phyloP scores from a whole-genome alignment of 202 grass and related monocot species.

The Schoenoplectus triqueter region DNA sequence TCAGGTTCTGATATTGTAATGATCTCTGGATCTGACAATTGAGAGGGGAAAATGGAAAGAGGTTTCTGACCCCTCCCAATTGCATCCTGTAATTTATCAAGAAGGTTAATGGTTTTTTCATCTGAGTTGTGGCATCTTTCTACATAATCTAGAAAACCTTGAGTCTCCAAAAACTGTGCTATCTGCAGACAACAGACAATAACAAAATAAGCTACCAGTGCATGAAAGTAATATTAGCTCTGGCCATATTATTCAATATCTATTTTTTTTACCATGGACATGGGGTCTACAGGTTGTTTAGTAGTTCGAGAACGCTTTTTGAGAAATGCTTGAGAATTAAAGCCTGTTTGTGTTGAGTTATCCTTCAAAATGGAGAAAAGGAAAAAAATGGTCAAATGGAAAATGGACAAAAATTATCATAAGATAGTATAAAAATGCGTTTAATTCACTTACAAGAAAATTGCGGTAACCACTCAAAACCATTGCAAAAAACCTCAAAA shows the following conservation, averaged over 20 bases:
- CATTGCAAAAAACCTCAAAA: constrained; percentile 95
- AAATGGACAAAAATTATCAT: constrained; percentile 31
- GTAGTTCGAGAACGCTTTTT: constrained; percentile 92
- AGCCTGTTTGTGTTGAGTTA: constrained; percentile 74
- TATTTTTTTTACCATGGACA: constrained; percentile 86
- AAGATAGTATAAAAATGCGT: constrained; percentile 42
- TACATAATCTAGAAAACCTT: constrained; percentile 98
- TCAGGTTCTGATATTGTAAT: constrained; percentile 86
- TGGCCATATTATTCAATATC: constrained; percentile 28
- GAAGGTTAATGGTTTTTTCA: constrained; percentile 77
- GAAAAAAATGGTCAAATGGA: constrained; percentile 39
- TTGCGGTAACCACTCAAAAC: constrained; percentile 97
- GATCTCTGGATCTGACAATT: constrained; percentile 78
- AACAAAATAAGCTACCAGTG: not conserved
- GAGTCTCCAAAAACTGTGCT: constrained; percentile 95
- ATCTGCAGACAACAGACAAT: constrained; percentile 55
- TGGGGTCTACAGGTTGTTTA: constrained; percentile 84
- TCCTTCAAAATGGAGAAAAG: constrained; percentile 48
- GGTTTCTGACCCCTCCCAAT: constrained; percentile 82
- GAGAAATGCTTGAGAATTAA: constrained; percentile 99
- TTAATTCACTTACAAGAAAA: constrained; percentile 83
- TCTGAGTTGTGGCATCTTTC: constrained; percentile 91
- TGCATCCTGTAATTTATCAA: constrained; percentile 99
- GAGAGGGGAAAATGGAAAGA: constrained; percentile 85
- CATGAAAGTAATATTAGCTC: constrained; percentile 12